Base-by-base conservation (phyloP, 805 yeast species). In the Crinitomyces ghanaensis region DNA sequence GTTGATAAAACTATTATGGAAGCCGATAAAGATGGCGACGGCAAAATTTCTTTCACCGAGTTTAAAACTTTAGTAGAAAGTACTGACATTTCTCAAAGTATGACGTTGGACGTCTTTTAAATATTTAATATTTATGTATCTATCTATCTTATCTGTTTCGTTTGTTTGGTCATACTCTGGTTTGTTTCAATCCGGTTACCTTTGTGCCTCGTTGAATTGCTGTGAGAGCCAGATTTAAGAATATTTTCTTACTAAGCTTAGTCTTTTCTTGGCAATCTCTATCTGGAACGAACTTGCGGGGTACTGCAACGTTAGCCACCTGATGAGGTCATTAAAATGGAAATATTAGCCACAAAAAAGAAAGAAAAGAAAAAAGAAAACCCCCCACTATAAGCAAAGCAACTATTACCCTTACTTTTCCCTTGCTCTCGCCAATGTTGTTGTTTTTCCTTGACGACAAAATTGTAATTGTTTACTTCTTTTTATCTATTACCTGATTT, bases 1-100 rank as follows among this genome's bases (percentile, higher is more conserved):
- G 96, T 88, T n/a, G 97, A 91, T 55, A 76, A 93, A 56, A 85
- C 98, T 0, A 85, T 93, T 43, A 73, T 84, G 74, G 96, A 88
- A 54, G 86, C 84, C 33, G 97, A 86, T 50, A 48, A 55, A 19
- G 95, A 86, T 47, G 86, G 88, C 2, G 95, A 85, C 50, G 93
- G 95, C 1, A 73, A 69, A 45, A 60, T 91, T 40, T 76, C 78
- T 40, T 91, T 85, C 52, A 84, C 73, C 23, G 99, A 91, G 64
- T 91, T 91, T 56, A 73, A 72, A 44, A 66, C 65, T 33, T 43
- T 54, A 29, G 62, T 63, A 6, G 57, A 57, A 30, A 53, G 48
- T 27, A 51, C 62, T 14, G 54, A 56, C 28, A 48, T 57, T 22
- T 56, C 59, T 44, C 56, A 46, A 42, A 55, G 42, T 42, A 50